Base-by-base conservation (phyloP, 192 early-diverging fungal species). In the Entophlyctis luteolus region DNA sequence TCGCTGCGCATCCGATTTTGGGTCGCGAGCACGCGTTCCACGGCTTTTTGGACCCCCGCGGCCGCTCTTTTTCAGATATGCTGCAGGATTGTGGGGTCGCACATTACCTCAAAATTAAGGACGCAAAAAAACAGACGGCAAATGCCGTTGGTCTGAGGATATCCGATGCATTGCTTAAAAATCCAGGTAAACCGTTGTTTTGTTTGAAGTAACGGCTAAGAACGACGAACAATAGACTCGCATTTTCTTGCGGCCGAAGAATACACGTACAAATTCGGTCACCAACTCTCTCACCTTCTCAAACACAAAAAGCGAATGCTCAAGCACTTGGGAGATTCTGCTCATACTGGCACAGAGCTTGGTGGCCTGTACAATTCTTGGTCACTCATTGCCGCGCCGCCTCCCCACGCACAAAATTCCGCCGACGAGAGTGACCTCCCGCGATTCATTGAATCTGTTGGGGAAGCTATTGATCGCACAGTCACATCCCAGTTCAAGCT, bases 311-410 rank as follows among this genome's bases (percentile, higher is more conserved):
- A 87, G 46, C 81, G 84, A 50, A 85, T 95, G 48, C 81, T 84
- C 23, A 86, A 88, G 62, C 55, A 75, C 48, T 46, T 68, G 28
- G 31, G 52, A 65, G 94, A 96, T 69, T 79, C 90, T 29, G 84
- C 91, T 0, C 73, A 75, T 33, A 88, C 90, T 59, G 91, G 92
- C 68, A 79, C 91, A 22, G 94, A 96, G 65, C 80, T 99, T 18
- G 95, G 94, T 0, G 93, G 91, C 2, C 80, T 87, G 1, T 93
- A 95, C 74, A 99, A 99, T 67, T 93, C 88, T 23, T 98, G 97
- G 76, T 97, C 95, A 48, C 79, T 99, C 35, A 87, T n/a, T n/a
- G n/a, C n/a, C n/a, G n/a, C n/a, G n/a, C n/a, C n/a, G n/a, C n/a
- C n/a, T n/a, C n/a, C n/a, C n/a, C n/a, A n/a, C n/a, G n/a, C 88